These are phyloP conservation scores for Medicago truncatula DNA, from an alignment of 306 rosid genomes.

Conservation along the genomic window DNA sequence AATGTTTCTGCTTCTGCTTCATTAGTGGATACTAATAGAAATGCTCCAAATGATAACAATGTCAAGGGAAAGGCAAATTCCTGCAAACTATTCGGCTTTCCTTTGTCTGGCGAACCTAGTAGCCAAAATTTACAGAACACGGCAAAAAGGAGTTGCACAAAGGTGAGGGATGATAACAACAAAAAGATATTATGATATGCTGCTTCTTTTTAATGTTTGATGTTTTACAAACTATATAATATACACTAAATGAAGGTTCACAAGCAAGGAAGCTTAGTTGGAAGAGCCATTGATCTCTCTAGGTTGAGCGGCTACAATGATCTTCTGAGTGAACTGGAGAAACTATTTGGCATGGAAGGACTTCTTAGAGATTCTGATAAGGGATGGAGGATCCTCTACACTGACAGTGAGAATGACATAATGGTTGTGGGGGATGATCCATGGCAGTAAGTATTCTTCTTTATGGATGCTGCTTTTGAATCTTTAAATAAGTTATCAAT, in stretches of 20 bases:
- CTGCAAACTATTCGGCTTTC: conserved; percentile 87
- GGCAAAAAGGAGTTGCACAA: conserved; percentile 92
- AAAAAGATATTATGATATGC: conserved; percentile 50
- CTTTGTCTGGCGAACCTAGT: conserved; percentile 73
- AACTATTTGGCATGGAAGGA: conserved; percentile 95
- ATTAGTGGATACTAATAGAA: conserved; percentile 48
- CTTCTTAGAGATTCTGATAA: conserved; percentile 77
- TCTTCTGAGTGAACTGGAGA: conserved; percentile 86
- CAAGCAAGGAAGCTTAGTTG: conserved; percentile 99
- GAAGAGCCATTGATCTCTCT: conserved; percentile 97
- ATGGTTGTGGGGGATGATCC: conserved; percentile 99
- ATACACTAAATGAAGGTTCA: conserved; percentile 88
- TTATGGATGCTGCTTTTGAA: not conserved
- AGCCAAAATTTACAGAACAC: conserved; percentile 55
- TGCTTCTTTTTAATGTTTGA: conserved; percentile 42
- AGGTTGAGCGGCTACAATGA: conserved; percentile 77
- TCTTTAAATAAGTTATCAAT: not conserved
- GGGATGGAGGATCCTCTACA: conserved; percentile 94
- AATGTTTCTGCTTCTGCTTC: conserved; percentile 55
- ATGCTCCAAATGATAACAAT: conserved; percentile 58
- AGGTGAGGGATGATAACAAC: conserved; percentile 74
- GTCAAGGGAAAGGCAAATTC: conserved; percentile 55
- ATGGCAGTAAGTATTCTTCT: conserved; percentile 83
- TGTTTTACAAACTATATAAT: conserved; percentile 61
- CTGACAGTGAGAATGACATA: conserved; percentile 93